Evolutionary conservation across 2,329 filamentous ascomycete species (phyloP).

Genomic region (Colletotrichum sp.): DNA sequence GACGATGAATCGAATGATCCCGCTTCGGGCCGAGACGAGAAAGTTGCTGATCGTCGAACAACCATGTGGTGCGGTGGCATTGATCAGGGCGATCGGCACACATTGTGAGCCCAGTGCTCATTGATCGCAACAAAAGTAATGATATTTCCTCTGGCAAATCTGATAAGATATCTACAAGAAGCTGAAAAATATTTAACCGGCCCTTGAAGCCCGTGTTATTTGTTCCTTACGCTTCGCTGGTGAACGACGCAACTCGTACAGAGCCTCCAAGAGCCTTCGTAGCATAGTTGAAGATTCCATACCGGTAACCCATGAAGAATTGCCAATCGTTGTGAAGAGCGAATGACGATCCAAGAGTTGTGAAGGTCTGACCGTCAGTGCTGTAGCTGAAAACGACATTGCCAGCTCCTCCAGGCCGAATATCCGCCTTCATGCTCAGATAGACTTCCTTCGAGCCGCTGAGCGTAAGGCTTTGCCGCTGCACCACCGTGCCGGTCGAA

Average conservation of each 20-base stretch:
- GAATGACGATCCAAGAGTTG: conserved; percentile 36
- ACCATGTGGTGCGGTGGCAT: neutral
- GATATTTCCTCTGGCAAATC: neutral
- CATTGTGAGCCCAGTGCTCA: neutral
- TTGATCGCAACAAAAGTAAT: neutral
- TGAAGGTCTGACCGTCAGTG: conserved; percentile 43
- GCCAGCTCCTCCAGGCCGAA: neutral
- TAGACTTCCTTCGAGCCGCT: neutral
- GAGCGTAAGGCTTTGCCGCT: neutral
- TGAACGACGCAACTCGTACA: neutral
- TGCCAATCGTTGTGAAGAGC: conserved; percentile 43
- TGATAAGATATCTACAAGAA: neutral
- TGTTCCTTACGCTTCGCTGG: neutral
- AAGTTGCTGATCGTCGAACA: neutral
- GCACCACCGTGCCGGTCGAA: neutral
- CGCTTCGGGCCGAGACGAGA: neutral
- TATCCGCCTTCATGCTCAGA: neutral
- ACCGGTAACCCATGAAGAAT: conserved; percentile 54
- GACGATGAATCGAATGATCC: neutral
- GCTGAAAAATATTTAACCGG: neutral
- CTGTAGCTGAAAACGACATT: conserved; percentile 39
- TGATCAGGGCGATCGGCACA: neutral
- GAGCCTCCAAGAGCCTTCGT: conserved; percentile 35
- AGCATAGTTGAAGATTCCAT: conserved; percentile 54
- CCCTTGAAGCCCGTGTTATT: neutral